phyloP scores from a whole-genome alignment of 2,329 filamentous ascomycete species.

The Diaporthe ampelina region DNA sequence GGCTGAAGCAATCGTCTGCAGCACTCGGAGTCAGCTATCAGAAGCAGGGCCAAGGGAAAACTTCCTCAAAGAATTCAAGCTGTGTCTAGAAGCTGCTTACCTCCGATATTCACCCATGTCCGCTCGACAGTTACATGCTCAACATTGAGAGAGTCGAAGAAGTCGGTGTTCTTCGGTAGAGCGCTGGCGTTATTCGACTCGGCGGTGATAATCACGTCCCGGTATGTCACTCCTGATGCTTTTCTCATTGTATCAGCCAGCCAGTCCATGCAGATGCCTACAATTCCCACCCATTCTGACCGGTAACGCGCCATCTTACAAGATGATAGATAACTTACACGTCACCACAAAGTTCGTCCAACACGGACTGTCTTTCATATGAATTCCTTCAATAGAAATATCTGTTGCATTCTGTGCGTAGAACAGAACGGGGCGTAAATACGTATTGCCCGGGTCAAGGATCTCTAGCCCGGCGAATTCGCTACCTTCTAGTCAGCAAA shows the following conservation, averaged over 20 bases:
- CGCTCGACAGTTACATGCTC: conserved; percentile 66
- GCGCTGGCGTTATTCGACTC: conserved; percentile 60
- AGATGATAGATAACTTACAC: conserved; percentile 51
- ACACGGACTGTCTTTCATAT: conserved; percentile 72
- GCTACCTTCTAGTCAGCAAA: conserved; percentile 9
- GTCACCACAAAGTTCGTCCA: conserved; percentile 75
- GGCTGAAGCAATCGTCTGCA: conserved; percentile 51
- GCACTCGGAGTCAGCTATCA: too few relatives aligned
- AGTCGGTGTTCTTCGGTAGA: conserved; percentile 72
- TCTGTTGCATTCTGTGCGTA: conserved; percentile 73
- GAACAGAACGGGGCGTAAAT: conserved; percentile 72
- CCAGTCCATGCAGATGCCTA: background rate
- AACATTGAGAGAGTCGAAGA: conserved; percentile 72
- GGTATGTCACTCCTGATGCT: conserved; percentile 44
- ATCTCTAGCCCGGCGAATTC: conserved; percentile 49
- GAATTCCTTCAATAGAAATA: conserved; percentile 69
- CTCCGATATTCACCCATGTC: conserved; percentile 66
- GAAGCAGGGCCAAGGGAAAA: too few relatives aligned
- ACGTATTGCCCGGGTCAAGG: conserved; percentile 66
- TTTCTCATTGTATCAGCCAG: background rate
- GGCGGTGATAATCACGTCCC: conserved; percentile 67
- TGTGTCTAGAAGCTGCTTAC: conserved; percentile 53
- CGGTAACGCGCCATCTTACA: background rate
- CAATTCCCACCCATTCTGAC: background rate
- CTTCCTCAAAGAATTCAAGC: too few relatives aligned